Evolutionary conservation across 495 filamentous ascomycete genomes (phyloP), one percentile per base, ranked within the genome.

Genomic region (Filosporella fistucella): DNA sequence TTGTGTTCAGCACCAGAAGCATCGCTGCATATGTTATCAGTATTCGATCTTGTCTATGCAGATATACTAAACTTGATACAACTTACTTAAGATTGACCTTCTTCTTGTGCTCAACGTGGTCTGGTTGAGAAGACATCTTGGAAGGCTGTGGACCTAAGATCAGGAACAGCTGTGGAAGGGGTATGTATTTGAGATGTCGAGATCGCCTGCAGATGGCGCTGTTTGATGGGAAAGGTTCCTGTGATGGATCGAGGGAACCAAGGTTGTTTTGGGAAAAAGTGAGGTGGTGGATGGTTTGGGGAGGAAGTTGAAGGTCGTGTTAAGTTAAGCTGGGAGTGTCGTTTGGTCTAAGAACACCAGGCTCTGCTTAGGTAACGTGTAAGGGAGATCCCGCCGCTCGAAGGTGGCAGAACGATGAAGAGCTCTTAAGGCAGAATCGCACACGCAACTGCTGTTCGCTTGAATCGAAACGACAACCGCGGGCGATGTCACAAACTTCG

Each of bases 41-140:
- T 58, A 56, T 13, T 54, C 21, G 52, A 63, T 49, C 24, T 47
- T 23, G 23, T 17, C 30, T 10, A 8, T 39, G 25, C 20, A 16
- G 2, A 30, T 1, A 14, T 20, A 13, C 2, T 30, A 18, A 13
- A n/a, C 11, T 14, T 25, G 21, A 6, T 24, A 41, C 5, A 14
- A 30, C 88, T 63, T 84, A 95, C 89, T 84, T 78, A 61, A 96
- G 71, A 72, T 96, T 87, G 65, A 86, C 83, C 83, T 95, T 94
- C 74, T 85, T 83, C 83, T 95, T 95, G 42, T 91, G 84, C 56
- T 94, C 88, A 42, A 54, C 46, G 52, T 57, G 52, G 54, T 58
- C 55, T 21, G 58, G 58, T 45, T 54, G 51, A 22, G 45, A 52
- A 33, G 54, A 55, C 57, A 62, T 60, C 22, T 48, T 62, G 55